Base-by-base conservation (phyloP, 345 rosid genomes). In the Eucalyptus viminalis region DNA sequence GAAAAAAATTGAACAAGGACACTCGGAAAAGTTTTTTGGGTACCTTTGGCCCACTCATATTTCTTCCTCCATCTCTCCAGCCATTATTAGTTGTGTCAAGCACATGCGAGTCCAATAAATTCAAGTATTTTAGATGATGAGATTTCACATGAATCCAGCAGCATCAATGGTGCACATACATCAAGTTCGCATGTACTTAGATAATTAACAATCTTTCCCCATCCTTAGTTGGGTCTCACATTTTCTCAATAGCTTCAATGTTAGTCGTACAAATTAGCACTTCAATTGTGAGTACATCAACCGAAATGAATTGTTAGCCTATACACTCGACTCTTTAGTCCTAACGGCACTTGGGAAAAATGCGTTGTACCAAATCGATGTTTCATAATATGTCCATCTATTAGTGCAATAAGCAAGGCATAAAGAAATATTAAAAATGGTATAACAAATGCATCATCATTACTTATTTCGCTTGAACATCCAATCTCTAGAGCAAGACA, bases 331-430 rank as follows among this genome's bases (percentile, higher is more conserved):
- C 2, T 16, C 22, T 67, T 67, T 31, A 67, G 1, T 14, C 14
- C 44, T 72, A 34, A 34, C 0, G 0, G 3, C 14, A 37, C 2
- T 0, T 2, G 14, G 3, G 2, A 37, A 72, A 72, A 5, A 72
- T 34, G 44, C 7, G 2, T 2, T 9, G 19, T 34, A 40, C 44
- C 0, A 69, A 69, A 69, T 34, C 2, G 25, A 34, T 17, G 14
- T 34, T 69, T 17, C 7, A 2, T 69, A 69, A 34, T 34, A 17
- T 31, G 11, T 69, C 43, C 2, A 69, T 17, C 7, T 34, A 34
- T 21, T 34, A 69, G 4, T 11, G 21, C 24, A 69, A 34, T 3
- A 14, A 34, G 43, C 43, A 69, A 69, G 27, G 22, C 81, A 37
- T 37, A 1, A 19, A 37, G n/a, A 37, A 14, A 37, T 19, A 37